Base-by-base conservation (phyloP, 768 basidiomycete genomes). In the Candolleomyces aberdarensis region DNA sequence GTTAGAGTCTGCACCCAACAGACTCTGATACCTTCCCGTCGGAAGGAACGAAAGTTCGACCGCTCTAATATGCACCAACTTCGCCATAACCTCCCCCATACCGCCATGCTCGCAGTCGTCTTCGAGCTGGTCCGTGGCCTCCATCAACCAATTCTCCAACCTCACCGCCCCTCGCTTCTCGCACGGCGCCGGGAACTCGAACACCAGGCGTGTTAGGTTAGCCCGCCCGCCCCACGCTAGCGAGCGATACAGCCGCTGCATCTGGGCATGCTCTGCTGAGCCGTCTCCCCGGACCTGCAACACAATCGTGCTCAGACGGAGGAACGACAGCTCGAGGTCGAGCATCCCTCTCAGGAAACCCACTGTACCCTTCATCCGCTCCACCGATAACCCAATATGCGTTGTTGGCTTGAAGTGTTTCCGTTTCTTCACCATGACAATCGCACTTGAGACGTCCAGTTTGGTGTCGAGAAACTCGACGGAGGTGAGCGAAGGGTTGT, bases 321-420 rank as follows among this genome's bases (percentile, higher is more conserved):
- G n/a, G n/a, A 60, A 54, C n/a, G 51, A 40, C 22, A 60, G 26
- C 52, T 60, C 59, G 19, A 60, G 36, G n/a, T 60, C 59, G 19
- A 60, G 52, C 40, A 60, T 47, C 17, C 59, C 29, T 8, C 43
- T 60, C 39, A 60, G 52, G 26, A 60, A 54, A 3, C 51, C 13
- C 3, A 41, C 22, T 5, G 52, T 19, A 8, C 59, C 59, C 31
- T 60, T 60, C 39, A 60, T 13, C 6, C 43, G 36, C 31, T 54
- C 40, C 26, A 60, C 15, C 26, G 41, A 29, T 8, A 19, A 19
- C 40, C 59, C 59, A 19, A 60, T 60, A 44, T 50, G 32, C 51
- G 20, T 39, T 2, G 59, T 20, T 13, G 32, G 9, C 15, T 17
- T 46, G 17, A 14, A 15, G 14, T 60, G 32, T 20, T 60, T 60